These are phyloP conservation scores for Eucalyptus regnans DNA, from an alignment of 345 rosid genomes.

Conservation along the genomic window DNA sequence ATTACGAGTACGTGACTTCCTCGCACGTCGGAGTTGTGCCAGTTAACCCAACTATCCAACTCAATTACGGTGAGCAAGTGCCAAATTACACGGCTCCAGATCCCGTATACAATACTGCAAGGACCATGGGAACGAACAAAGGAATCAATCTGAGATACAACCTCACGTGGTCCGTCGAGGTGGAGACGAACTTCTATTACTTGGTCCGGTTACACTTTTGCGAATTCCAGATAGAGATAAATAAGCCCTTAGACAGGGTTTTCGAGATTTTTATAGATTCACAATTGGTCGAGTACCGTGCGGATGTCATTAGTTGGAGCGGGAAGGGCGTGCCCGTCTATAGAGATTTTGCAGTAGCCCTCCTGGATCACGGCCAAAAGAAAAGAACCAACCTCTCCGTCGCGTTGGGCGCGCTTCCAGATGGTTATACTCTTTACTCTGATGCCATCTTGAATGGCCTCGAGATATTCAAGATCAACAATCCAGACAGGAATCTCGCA, in stretches of 20 bases:
- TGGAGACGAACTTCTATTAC: constrained; percentile 21
- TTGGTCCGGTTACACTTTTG: background rate
- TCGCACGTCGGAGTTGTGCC: background rate
- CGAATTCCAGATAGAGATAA: background rate
- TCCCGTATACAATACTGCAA: constrained; percentile 6
- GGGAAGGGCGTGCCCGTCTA: constrained; percentile 6
- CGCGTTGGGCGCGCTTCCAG: too few relatives aligned
- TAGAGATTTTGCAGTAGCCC: constrained; percentile 12
- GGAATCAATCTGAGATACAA: background rate
- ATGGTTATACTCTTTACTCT: too few relatives aligned
- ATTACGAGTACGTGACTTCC: background rate
- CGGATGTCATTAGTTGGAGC: constrained; percentile 5
- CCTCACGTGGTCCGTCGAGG: constrained; percentile 20
- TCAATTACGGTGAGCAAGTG: background rate
- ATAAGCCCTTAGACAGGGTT: background rate
- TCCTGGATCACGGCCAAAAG: background rate
- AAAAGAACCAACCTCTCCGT: constrained; percentile 3
- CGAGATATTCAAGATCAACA: too few relatives aligned
- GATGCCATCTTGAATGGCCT: too few relatives aligned
- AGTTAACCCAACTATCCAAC: background rate
- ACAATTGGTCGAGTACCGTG: too few relatives aligned
- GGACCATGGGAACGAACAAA: constrained; percentile 9
- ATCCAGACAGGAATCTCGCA: too few relatives aligned
- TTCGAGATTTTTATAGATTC: constrained; percentile 14
- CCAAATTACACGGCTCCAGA: constrained; percentile 17